Conservation (phyloP, 371 early-diverging fungal genomes). For the Syncephalis fuscata region DNA sequence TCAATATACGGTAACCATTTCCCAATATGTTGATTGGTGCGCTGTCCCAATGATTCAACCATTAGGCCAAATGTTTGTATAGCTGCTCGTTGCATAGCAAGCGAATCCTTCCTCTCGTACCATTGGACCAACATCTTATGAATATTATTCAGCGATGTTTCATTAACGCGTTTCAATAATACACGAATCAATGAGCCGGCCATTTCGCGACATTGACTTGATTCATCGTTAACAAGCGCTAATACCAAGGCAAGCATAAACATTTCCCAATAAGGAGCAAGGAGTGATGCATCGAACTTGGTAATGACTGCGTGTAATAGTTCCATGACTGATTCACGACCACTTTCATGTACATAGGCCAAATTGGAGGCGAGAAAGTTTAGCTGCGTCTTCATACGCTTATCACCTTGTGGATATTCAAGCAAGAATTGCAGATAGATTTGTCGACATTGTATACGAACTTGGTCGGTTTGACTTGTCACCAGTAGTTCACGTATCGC, state of each 20-base stretch:
- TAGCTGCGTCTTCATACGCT: slow-evolving; percentile 62
- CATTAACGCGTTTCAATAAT: slow-evolving; percentile 38
- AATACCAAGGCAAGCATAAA: slow-evolving; percentile 72
- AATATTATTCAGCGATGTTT: slow-evolving; percentile 27
- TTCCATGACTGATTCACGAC: slow-evolving; percentile 76
- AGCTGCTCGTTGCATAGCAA: slow-evolving; percentile 47
- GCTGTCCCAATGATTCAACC: slow-evolving; percentile 49
- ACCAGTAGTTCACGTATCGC: slow-evolving; percentile 61
- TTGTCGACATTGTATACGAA: slow-evolving; percentile 68
- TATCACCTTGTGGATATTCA: slow-evolving; percentile 82
- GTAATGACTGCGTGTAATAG: slow-evolving; percentile 54
- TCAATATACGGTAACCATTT: slow-evolving; percentile 25
- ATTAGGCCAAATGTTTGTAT: slow-evolving; percentile 73
- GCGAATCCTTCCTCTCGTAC: slow-evolving; percentile 35
- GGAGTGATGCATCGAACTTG: slow-evolving; percentile 56
- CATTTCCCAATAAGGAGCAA: slow-evolving; percentile 58
- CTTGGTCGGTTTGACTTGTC: slow-evolving; percentile 59
- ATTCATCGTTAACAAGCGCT: slow-evolving; percentile 77
- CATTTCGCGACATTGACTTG: slow-evolving; percentile 80
- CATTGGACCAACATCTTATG: slow-evolving; percentile 53
- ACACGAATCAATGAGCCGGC: slow-evolving; percentile 51
- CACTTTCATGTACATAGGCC: slow-evolving; percentile 76
- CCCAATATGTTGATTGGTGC: slow-evolving; percentile 30
- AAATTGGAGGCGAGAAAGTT: slow-evolving; percentile 75
- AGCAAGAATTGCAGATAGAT: slow-evolving; percentile 76